phyloP scores from a whole-genome alignment of 129 eudicot species.

The Glebionis coronaria region DNA sequence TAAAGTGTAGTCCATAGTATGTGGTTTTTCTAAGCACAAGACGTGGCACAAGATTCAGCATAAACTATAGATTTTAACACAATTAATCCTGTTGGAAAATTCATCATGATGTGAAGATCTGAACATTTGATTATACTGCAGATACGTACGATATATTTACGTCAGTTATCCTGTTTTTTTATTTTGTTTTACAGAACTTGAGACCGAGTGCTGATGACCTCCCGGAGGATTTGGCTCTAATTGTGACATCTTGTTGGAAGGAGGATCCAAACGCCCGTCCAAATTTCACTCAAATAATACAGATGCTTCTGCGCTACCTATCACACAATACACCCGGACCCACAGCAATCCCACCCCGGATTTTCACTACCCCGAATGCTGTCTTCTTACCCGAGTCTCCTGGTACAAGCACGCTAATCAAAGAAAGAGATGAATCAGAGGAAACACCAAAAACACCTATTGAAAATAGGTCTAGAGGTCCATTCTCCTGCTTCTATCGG shows the following conservation, averaged over 20 bases:
- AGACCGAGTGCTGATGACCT: conserved; percentile 81
- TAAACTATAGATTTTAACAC: no score
- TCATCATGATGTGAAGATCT: conserved; percentile 3
- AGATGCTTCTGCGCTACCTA: conserved; percentile 67
- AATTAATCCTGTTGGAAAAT: no score
- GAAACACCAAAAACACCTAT: conserved; percentile 53
- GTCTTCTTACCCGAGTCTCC: conserved; percentile 66
- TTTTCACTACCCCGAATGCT: conserved; percentile 50
- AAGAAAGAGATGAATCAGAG: conserved; percentile 7
- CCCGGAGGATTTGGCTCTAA: conserved; percentile 66
- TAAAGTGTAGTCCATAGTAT: neutral
- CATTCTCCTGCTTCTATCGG: conserved; percentile 59
- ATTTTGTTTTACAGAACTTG: conserved; percentile 49
- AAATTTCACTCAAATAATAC: conserved; percentile 76
- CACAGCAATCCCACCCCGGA: conserved; percentile 41
- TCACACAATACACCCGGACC: conserved; percentile 51
- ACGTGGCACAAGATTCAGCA: no score
- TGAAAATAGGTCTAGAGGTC: conserved; percentile 44
- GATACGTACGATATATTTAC: neutral
- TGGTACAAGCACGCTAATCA: conserved; percentile 65
- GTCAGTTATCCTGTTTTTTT: neutral
- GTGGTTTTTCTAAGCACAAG: neutral
- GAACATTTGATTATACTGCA: neutral
- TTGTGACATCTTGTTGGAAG: conserved; percentile 78
- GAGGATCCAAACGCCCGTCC: conserved; percentile 81